These are phyloP conservation scores for Rhodotorula sp. DNA, from an alignment of 1,284 basidiomycete genomes.

Conservation along the genomic window DNA sequence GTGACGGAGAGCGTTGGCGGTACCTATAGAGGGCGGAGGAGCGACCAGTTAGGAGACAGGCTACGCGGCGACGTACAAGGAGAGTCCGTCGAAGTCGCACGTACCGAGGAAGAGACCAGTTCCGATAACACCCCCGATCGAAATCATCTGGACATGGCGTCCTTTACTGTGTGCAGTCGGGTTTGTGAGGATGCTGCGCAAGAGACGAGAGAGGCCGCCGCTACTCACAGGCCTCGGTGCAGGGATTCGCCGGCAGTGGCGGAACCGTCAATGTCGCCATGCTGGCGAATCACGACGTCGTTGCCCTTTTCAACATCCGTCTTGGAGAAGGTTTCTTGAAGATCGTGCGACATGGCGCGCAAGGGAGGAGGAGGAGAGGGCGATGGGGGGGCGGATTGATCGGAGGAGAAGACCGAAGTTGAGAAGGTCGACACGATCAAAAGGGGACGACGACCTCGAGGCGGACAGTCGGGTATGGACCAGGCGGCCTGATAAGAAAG, in stretches of 20 bases:
- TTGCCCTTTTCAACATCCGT: slow-evolving; percentile 23
- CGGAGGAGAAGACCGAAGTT: neutral
- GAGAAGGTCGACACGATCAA: neutral
- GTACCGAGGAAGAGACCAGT: slow-evolving; percentile 47
- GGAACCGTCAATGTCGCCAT: slow-evolving; percentile 1
- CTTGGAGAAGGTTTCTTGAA: slow-evolving; percentile 10
- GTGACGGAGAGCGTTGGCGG: slow-evolving; percentile 54
- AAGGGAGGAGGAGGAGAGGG: neutral
- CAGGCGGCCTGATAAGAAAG: neutral
- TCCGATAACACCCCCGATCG: slow-evolving; percentile 39
- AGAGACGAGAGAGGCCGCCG: neutral
- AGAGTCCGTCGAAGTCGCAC: too few species aligned
- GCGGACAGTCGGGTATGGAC: neutral
- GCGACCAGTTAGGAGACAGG: too few species aligned
- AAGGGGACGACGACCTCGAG: neutral
- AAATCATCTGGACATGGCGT: slow-evolving; percentile 36
- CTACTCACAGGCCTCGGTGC: slow-evolving; percentile 12
- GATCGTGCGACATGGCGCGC: slow-evolving; percentile 2
- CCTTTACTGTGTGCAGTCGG: slow-evolving; percentile 11
- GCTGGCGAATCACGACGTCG: slow-evolving; percentile 11
- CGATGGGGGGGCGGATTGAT: neutral
- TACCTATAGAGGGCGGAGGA: neutral
- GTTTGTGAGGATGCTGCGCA: too few species aligned
- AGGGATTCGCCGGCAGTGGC: neutral
- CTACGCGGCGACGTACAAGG: too few species aligned